Percentiles rank a stretch among this genome's conserved stretches.
Conservation (phyloP, 352 stramenopile species). For the Pythium chondricola region DNA sequence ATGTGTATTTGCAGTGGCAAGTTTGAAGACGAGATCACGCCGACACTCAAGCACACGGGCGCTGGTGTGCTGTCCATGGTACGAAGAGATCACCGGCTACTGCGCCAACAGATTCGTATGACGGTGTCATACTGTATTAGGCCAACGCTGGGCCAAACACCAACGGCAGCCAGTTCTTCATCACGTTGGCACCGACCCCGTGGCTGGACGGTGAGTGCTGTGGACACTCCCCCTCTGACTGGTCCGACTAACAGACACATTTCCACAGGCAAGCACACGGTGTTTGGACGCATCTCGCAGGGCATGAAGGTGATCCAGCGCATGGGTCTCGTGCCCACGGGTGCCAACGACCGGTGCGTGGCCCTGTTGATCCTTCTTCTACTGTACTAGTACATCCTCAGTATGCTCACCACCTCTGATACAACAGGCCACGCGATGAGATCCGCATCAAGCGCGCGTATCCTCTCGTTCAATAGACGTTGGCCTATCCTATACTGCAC, state of each 20-base stretch:
- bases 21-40: conserved; percentile 93
- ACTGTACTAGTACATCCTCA: too few relatives aligned
- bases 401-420: too few relatives aligned
- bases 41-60: conserved; percentile 91
- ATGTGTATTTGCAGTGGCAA: conserved; percentile 56
- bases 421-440: conserved; percentile 62
- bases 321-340: conserved; percentile 87
- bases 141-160: conserved; percentile 89
- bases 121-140: conserved; percentile 26
- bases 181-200: conserved; percentile 89
- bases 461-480: conserved; percentile 42
- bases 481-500: too few relatives aligned
- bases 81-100: too few relatives aligned
- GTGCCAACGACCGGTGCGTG: conserved; percentile 75
- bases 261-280: conserved; percentile 85
- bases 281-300: conserved; percentile 89
- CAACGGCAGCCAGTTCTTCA: conserved; percentile 94
- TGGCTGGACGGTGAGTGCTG: conserved; percentile 92
- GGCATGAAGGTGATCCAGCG: conserved; percentile 93
- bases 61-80: conserved; percentile 89
- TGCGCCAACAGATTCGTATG: too few relatives aligned
- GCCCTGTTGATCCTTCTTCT: background rate
- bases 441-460: conserved; percentile 70
- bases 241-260: too few relatives aligned
- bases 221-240: too few relatives aligned